Percentiles rank a stretch among this genome's conserved stretches.
These are phyloP conservation scores for Scytalidium sp. DNA, from an alignment of 2,329 filamentous ascomycete genomes.

Conservation along the genomic window DNA sequence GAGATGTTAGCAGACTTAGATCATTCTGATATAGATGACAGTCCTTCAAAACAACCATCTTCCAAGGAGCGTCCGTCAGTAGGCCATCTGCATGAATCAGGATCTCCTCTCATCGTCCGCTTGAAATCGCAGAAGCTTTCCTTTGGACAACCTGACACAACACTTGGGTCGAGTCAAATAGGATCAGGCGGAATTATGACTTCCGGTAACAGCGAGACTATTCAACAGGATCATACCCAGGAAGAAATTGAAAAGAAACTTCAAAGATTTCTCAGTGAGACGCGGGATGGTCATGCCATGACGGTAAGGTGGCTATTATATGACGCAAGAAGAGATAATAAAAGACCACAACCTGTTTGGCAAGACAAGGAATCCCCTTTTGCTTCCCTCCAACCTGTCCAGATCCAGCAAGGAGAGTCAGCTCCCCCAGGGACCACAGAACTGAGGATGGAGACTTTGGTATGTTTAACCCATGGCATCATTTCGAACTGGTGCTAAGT, in stretches of 20 bases:
- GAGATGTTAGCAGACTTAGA: neutral
- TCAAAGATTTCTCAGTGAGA: constrained; percentile 6
- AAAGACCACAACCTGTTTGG: neutral
- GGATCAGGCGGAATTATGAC: neutral
- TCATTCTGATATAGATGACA: neutral
- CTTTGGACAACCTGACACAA: neutral
- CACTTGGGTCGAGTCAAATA: neutral
- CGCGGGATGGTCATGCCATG: constrained; percentile 14
- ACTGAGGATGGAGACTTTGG: constrained; percentile 7
- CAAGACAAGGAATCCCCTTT: constrained; percentile 18
- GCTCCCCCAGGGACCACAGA: constrained; percentile 2
- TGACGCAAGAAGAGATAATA: constrained; percentile 8
- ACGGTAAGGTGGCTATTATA: constrained; percentile 12
- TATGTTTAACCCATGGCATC: constrained; percentile 4
- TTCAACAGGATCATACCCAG: neutral
- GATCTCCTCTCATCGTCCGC: constrained; percentile 4
- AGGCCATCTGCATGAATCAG: neutral
- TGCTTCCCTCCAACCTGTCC: constrained; percentile 10
- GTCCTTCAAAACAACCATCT: constrained; percentile 3
- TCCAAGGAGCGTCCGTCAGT: neutral
- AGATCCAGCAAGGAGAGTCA: constrained; percentile 2
- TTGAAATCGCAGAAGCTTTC: neutral
- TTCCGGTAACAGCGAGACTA: neutral
- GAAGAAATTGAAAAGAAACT: constrained; percentile 7
- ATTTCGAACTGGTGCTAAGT: constrained; percentile 6